Evolutionary conservation across 306 rosid genomes (phyloP).

Genomic region (Quercus alba): DNA sequence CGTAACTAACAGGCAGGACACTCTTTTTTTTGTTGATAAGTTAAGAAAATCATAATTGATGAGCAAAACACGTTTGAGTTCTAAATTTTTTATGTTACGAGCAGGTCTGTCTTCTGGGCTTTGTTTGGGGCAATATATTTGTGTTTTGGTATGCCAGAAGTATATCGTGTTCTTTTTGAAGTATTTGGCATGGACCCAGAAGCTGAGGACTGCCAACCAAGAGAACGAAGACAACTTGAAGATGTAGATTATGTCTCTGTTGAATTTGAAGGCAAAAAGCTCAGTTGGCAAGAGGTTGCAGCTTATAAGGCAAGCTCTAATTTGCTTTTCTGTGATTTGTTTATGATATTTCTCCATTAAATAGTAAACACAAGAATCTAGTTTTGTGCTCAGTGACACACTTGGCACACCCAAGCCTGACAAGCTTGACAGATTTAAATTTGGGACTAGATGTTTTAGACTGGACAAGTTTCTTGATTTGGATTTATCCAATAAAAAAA

Average conservation of each 20-base stretch:
- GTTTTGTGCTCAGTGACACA: background rate
- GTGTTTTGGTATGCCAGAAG: constrained; percentile 94
- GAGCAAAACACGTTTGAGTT: background rate
- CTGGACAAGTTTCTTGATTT: background rate
- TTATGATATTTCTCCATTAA: constrained; percentile 8
- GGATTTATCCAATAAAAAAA: background rate
- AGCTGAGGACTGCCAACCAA: constrained; percentile 82
- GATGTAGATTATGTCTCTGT: constrained; percentile 90
- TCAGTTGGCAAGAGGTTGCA: constrained; percentile 92
- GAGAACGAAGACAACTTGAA: constrained; percentile 82
- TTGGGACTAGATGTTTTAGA: background rate
- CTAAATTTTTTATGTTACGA: constrained; percentile 22
- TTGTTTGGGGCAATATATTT: constrained; percentile 95
- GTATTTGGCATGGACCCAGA: constrained; percentile 98
- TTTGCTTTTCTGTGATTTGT: constrained; percentile 15
- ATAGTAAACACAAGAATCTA: background rate
- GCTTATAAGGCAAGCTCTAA: constrained; percentile 65
- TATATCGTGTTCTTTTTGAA: constrained; percentile 94
- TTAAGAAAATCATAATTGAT: background rate
- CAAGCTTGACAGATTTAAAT: constrained; percentile 7
- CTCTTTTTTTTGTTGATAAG: background rate
- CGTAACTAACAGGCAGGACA: background rate
- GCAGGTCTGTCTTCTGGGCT: constrained; percentile 95
- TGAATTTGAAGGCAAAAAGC: constrained; percentile 74
- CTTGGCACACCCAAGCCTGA: constrained; percentile 11